phyloP scores from a whole-genome alignment of 1,284 basidiomycete genomes.

The Erythrobasidium hasegawianum region DNA sequence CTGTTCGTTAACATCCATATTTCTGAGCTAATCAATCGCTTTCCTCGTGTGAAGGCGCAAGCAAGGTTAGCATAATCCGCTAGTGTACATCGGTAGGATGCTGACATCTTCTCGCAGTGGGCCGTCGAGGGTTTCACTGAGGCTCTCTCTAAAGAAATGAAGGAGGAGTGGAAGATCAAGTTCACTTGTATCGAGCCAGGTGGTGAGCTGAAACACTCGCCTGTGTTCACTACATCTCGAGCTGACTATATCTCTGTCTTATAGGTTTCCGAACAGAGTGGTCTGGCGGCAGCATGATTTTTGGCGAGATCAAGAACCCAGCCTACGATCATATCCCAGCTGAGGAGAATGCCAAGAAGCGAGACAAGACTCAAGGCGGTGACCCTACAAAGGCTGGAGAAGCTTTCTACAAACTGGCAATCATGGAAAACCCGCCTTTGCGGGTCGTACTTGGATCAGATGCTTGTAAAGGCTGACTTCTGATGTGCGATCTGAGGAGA shows the following conservation, averaged over 20 bases:
- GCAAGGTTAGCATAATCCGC: too few species aligned
- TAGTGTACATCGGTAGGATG: too few species aligned
- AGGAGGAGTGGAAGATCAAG: constrained; percentile 40
- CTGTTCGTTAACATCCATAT: too few species aligned
- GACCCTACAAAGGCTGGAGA: constrained; percentile 36
- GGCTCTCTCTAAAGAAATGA: constrained; percentile 35
- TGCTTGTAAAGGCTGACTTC: constrained; percentile 25
- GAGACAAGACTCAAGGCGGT: constrained; percentile 37
- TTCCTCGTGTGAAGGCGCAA: too few species aligned
- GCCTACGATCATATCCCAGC: constrained; percentile 35
- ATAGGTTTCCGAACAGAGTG: constrained; percentile 33
- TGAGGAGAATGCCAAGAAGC: constrained; percentile 14
- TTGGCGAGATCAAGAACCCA: constrained; percentile 28
- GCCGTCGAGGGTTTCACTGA: constrained; percentile 41
- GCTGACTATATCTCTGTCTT: too few species aligned
- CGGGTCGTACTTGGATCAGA: constrained; percentile 36
- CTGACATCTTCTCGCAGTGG: too few species aligned
- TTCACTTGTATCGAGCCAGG: constrained; percentile 40
- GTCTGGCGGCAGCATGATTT: constrained; percentile 38
- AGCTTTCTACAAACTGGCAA: constrained; percentile 36
- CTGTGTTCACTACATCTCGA: too few species aligned
- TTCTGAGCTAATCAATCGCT: too few species aligned
- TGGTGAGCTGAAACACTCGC: constrained; percentile 7
- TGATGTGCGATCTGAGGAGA: too few species aligned
- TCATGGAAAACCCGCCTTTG: constrained; percentile 36